Evolutionary conservation across 108 stramenopile species (phyloP).

Genomic region (Parietichytrium sp.): DNA sequence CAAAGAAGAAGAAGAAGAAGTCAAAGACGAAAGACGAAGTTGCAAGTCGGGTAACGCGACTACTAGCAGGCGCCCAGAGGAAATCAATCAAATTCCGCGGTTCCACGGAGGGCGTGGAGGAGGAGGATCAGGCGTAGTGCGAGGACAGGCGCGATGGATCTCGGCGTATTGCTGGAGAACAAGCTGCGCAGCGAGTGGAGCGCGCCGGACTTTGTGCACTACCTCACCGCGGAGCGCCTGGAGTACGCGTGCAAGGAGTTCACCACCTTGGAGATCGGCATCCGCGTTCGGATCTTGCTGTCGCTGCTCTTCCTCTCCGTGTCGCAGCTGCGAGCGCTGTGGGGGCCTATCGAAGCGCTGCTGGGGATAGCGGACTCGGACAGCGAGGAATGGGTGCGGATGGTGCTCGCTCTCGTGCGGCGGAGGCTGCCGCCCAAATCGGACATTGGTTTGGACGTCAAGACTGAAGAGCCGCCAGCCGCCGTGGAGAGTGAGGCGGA

Average conservation of each 20-base stretch:
- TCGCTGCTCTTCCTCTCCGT: slow-evolving; percentile 2
- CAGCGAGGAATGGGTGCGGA: slow-evolving; percentile 14
- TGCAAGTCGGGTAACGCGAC: too few relatives aligned
- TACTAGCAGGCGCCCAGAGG: too few relatives aligned
- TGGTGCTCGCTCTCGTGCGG: slow-evolving; percentile 6
- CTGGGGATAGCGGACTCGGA: background rate
- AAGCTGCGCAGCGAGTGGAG: slow-evolving; percentile 14
- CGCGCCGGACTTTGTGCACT: background rate
- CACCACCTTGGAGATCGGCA: background rate
- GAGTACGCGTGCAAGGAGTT: background rate
- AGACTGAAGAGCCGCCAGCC: too few relatives aligned
- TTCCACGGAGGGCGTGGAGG: too few relatives aligned
- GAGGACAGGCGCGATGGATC: too few relatives aligned
- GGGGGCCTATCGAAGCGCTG: background rate
- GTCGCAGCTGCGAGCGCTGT: background rate
- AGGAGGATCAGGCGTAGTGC: too few relatives aligned
- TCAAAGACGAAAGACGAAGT: too few relatives aligned
- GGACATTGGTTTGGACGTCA: too few relatives aligned
- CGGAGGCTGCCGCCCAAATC: background rate
- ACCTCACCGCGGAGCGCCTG: background rate
- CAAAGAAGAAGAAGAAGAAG: too few relatives aligned
- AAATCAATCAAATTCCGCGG: too few relatives aligned
- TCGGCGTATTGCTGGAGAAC: background rate
- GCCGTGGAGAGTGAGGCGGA: too few relatives aligned
- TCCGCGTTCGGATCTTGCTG: background rate